phyloP scores from a whole-genome alignment of 1,284 basidiomycete species.

The Trametes pubescens region DNA sequence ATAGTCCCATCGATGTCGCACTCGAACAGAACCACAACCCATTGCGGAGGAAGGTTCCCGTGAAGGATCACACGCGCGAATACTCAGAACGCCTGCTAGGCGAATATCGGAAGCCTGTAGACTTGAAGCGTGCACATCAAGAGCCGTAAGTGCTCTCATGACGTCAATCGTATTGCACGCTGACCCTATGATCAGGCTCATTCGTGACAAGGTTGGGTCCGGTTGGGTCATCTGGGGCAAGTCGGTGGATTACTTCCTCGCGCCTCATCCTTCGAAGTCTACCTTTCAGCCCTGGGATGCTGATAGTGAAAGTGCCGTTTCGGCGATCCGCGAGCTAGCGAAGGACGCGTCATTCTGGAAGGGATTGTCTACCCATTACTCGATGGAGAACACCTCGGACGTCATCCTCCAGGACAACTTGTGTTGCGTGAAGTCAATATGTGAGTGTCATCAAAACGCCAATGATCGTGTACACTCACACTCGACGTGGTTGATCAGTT shows the following conservation, averaged over 20 bases:
- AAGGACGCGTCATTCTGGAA: constrained; percentile 64
- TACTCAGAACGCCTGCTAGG: constrained; percentile 66
- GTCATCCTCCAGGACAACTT: constrained; percentile 70
- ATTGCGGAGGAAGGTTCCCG: constrained; percentile 58
- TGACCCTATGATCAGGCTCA: constrained; percentile 45
- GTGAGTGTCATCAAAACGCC: constrained; percentile 47
- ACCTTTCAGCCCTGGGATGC: constrained; percentile 66
- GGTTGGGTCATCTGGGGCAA: constrained; percentile 71
- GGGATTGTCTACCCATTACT: constrained; percentile 63
- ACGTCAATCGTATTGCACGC: neutral
- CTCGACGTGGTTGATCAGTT: constrained; percentile 48
- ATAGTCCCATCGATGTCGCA: constrained; percentile 63
- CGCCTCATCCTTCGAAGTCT: constrained; percentile 56
- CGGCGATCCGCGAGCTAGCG: constrained; percentile 55
- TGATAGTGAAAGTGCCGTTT: constrained; percentile 54
- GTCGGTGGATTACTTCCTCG: constrained; percentile 53
- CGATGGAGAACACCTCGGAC: constrained; percentile 72
- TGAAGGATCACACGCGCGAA: constrained; percentile 62
- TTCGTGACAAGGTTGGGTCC: constrained; percentile 60
- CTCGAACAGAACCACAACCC: constrained; percentile 64
- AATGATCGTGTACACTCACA: neutral
- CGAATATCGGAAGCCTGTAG: constrained; percentile 55
- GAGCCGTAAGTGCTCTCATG: constrained; percentile 53
- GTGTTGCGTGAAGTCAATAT: constrained; percentile 77
- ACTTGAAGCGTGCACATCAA: constrained; percentile 42